A percentile compares a stretch with the other conserved stretches of the same genome.
Conservation (phyloP, 805 yeast genomes). For the Candida succiphila region DNA sequence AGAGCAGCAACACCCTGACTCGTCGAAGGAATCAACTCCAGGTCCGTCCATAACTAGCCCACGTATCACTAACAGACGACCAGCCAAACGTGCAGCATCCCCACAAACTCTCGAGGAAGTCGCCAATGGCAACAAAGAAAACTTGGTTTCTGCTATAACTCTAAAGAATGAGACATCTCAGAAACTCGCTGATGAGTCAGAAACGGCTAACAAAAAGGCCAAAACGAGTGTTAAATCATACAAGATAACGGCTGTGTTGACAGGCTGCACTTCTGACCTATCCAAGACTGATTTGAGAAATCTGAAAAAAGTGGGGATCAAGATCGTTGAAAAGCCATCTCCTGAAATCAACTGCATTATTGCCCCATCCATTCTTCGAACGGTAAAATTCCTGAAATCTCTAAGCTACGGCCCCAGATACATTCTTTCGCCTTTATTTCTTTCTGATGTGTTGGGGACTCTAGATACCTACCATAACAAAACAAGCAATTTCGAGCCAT, state of each 20-base stretch:
- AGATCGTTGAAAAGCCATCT: conserved; percentile 30
- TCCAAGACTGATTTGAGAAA: conserved; percentile 31
- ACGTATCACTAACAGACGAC: conserved; percentile 9
- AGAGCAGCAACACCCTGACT: conserved; percentile 8
- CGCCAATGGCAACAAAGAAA: not conserved
- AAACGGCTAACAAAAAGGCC: not conserved
- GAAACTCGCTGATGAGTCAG: conserved; percentile 10
- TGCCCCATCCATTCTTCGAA: conserved; percentile 76
- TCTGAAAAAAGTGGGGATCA: conserved; percentile 48
- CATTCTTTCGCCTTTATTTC: conserved; percentile 45
- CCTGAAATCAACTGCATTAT: conserved; percentile 40
- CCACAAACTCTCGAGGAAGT: not conserved
- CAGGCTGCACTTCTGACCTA: conserved; percentile 53
- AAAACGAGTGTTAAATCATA: conserved; percentile 16
- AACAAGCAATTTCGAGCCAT: conserved; percentile 13
- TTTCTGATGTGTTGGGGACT: conserved; percentile 34
- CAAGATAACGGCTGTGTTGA: conserved; percentile 40
- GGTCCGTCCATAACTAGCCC: conserved; percentile 1
- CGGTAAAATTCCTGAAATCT: conserved; percentile 76
- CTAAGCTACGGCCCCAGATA: conserved; percentile 45
- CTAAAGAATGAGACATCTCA: not conserved
- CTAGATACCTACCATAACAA: conserved; percentile 14
- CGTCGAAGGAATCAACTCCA: conserved; percentile 1
- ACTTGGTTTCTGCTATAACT: not conserved
- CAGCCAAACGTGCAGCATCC: not conserved